Percentiles rank a stretch among this genome's conserved stretches.
phyloP scores from a whole-genome alignment of 108 stramenopile genomes.

The Chaetoceros tenuissimus region DNA sequence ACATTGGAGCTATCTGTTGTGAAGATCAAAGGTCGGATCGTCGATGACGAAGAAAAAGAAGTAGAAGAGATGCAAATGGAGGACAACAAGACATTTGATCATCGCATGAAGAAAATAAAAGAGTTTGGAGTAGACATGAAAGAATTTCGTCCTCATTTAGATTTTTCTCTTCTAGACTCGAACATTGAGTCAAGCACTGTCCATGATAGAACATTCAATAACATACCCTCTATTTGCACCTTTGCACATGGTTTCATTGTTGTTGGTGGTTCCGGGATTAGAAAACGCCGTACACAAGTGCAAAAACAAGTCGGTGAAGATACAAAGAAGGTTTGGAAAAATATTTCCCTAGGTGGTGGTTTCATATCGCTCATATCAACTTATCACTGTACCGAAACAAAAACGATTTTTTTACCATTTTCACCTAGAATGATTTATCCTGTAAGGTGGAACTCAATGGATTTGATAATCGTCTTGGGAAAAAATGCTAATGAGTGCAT shows the following conservation, averaged over 20 bases:
- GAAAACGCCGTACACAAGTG: too few relatives aligned
- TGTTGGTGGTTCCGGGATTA: neutral
- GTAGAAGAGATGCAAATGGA: neutral
- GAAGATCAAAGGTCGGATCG: neutral
- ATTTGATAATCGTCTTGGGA: conserved; percentile 49
- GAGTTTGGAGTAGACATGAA: neutral
- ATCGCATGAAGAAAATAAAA: neutral
- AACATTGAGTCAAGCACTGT: neutral
- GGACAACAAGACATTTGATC: neutral
- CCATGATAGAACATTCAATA: neutral
- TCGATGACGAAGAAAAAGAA: neutral
- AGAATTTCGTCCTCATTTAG: neutral
- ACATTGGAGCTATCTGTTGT: neutral
- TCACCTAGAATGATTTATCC: conserved; percentile 41
- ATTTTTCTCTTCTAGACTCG: neutral
- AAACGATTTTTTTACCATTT: conserved; percentile 70
- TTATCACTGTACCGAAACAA: conserved; percentile 43
- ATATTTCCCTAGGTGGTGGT: conserved; percentile 57
- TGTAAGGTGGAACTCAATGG: conserved; percentile 42
- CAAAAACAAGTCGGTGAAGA: too few relatives aligned
- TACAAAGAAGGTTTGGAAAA: too few relatives aligned
- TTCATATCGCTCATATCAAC: conserved; percentile 66
- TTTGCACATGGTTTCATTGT: neutral
- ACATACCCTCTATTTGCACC: neutral
- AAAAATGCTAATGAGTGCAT: conserved; percentile 15